phyloP scores from a whole-genome alignment of 148 eudicot genomes.

The Nyssa sinensis region DNA sequence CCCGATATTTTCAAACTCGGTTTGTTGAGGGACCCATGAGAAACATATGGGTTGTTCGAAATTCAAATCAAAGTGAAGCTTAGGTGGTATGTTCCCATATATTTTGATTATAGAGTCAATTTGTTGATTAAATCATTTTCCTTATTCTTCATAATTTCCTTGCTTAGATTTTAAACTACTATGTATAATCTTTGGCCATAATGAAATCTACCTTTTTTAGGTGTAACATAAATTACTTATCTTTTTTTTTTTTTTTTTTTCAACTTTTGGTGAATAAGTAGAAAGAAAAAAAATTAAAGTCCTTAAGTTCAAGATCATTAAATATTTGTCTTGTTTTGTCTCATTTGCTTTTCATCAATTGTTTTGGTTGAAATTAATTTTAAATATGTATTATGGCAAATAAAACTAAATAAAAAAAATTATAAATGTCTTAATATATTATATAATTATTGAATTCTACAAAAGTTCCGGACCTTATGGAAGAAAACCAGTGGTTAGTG shows the following conservation, averaged over 20 bases:
- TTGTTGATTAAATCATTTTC: not conserved
- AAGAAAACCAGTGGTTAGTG: too few species aligned
- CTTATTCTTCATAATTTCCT: not conserved
- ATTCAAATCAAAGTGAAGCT: conserved; percentile 30
- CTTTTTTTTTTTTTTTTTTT: not conserved
- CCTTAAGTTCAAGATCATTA: too few species aligned
- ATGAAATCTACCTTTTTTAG: not conserved
- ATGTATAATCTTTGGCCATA: not conserved
- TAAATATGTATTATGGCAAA: too few species aligned
- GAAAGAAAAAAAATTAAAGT: too few species aligned
- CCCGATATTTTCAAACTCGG: conserved; percentile 7
- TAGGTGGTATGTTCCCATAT: conserved; percentile 20
- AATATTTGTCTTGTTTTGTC: too few species aligned
- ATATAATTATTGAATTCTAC: too few species aligned
- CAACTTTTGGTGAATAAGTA: not conserved
- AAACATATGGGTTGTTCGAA: conserved; percentile 5
- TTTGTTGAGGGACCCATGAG: not conserved
- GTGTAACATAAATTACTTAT: too few species aligned
- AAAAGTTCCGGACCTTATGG: too few species aligned
- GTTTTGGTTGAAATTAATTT: too few species aligned
- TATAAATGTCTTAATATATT: too few species aligned
- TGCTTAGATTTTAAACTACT: not conserved
- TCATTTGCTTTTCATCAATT: too few species aligned
- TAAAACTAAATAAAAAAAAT: too few species aligned
- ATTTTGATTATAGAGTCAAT: not conserved